Conservation (phyloP, 352 stramenopile species). For the Phytophthora sp. region DNA sequence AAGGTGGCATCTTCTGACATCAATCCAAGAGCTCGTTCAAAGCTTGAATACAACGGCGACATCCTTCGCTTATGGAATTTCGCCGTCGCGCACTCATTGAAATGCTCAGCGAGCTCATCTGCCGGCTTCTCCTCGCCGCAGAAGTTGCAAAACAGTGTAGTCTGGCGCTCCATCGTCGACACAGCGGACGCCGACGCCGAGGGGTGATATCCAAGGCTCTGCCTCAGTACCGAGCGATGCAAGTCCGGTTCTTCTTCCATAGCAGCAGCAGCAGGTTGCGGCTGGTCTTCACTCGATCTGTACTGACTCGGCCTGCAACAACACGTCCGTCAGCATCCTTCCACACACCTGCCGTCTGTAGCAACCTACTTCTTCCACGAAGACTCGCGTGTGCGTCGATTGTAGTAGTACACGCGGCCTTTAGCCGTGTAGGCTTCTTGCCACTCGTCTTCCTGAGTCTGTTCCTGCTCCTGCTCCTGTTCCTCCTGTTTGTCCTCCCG, state of each 20-base stretch:
- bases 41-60: constrained; percentile 64
- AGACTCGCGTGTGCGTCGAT: constrained; percentile 81
- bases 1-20: constrained; percentile 72
- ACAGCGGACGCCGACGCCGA: constrained; percentile 15
- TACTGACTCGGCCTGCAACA: constrained; percentile 34
- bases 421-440: constrained; percentile 86
- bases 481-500: constrained; percentile 2
- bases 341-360: neutral
- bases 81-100: constrained; percentile 51
- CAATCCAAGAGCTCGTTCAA: constrained; percentile 65
- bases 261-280: constrained; percentile 4
- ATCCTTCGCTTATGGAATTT: constrained; percentile 61
- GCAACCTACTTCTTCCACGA: constrained; percentile 78
- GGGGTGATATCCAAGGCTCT: constrained; percentile 42
- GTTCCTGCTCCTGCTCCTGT: constrained; percentile 17
- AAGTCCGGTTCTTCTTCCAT: constrained; percentile 17
- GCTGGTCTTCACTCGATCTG: constrained; percentile 17
- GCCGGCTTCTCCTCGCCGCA: constrained; percentile 53
- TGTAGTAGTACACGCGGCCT: constrained; percentile 91
- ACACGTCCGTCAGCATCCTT: constrained; percentile 3
- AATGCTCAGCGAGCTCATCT: constrained; percentile 49
- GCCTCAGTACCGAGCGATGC: constrained; percentile 26
- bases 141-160: constrained; percentile 78
- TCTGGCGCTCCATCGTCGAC: constrained; percentile 36
- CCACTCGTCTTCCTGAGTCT: constrained; percentile 62